Conservation (phyloP, 495 filamentous ascomycete species). For the Mycothermus thermophilus region DNA sequence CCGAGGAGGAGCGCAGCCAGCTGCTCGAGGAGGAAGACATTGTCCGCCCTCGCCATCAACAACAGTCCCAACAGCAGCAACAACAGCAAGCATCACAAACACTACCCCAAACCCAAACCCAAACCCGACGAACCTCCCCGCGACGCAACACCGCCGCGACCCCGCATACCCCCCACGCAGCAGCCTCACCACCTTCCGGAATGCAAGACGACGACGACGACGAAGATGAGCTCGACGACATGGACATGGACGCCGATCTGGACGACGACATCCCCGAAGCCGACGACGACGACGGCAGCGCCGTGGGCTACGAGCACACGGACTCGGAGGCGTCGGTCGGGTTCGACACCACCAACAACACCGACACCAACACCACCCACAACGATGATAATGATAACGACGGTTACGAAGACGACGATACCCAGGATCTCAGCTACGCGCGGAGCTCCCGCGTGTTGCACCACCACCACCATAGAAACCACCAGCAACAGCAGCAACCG, state of each 20-base stretch:
- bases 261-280: slow-evolving; percentile 58
- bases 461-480: slow-evolving; percentile 4
- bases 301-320: slow-evolving; percentile 62
- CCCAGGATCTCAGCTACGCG: slow-evolving; percentile 12
- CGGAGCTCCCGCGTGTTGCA: slow-evolving; percentile 6
- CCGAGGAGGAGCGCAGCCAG: slow-evolving; percentile 33
- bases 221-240: slow-evolving; percentile 19
- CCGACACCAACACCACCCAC: too few relatives aligned
- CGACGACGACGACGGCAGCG: too few relatives aligned
- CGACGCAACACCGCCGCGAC: too few relatives aligned
- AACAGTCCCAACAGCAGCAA: not conserved
- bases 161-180: too few relatives aligned
- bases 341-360: too few relatives aligned
- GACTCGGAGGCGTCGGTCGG: slow-evolving; percentile 65
- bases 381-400: slow-evolving; percentile 19
- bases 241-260: slow-evolving; percentile 45
- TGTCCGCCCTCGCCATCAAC: slow-evolving; percentile 8
- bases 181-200: too few relatives aligned
- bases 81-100: too few relatives aligned
- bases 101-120: too few relatives aligned
- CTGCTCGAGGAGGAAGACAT: slow-evolving; percentile 43
- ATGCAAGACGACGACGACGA: slow-evolving; percentile 6
- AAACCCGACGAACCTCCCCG: too few relatives aligned
- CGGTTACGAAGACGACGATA: slow-evolving; percentile 19
- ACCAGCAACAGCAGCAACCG: too few relatives aligned